A percentile compares a stretch with the other conserved stretches of the same genome.
These are phyloP conservation scores for Hypomontagnella submonticulosa DNA, from an alignment of 495 filamentous ascomycete species.

Conservation along the genomic window DNA sequence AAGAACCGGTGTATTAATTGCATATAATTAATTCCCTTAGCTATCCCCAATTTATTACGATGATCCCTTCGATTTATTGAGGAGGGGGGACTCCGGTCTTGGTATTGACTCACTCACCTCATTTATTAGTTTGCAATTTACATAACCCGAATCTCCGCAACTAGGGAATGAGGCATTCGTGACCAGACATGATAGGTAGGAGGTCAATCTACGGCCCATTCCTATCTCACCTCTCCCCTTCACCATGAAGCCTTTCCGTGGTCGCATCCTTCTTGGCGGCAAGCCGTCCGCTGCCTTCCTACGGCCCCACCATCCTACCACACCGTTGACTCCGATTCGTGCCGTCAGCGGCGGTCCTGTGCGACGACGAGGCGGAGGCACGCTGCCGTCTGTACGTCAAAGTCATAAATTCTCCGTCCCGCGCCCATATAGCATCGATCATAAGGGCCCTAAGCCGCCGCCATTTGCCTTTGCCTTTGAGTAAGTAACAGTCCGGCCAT, in stretches of 20 bases:
- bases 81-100: background rate
- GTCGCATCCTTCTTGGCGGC: conserved; percentile 9
- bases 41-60: conserved; percentile 11
- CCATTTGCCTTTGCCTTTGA: conserved; percentile 85
- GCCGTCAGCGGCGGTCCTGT: conserved; percentile 1
- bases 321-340: conserved; percentile 21
- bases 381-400: conserved; percentile 1
- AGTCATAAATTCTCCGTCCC: background rate
- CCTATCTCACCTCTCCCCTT: conserved; percentile 3
- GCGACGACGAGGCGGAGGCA: conserved; percentile 9
- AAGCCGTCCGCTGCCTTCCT: conserved; percentile 24
- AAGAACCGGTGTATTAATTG: conserved; percentile 27
- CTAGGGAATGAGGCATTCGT: conserved; percentile 19
- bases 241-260: conserved; percentile 38
- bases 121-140: conserved; percentile 8
- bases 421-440: conserved; percentile 23
- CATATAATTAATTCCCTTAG: background rate
- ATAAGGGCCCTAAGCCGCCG: conserved; percentile 27
- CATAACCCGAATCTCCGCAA: conserved; percentile 12
- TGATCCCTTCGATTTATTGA: conserved; percentile 1
- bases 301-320: conserved; percentile 29
- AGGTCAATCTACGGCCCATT: conserved; percentile 5
- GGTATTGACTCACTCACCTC: too few relatives aligned
- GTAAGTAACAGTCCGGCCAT: conserved; percentile 63
- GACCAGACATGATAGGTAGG: conserved; percentile 30